These are phyloP conservation scores for Pistacia integerrima DNA, from an alignment of 345 rosid genomes.

Conservation along the genomic window DNA sequence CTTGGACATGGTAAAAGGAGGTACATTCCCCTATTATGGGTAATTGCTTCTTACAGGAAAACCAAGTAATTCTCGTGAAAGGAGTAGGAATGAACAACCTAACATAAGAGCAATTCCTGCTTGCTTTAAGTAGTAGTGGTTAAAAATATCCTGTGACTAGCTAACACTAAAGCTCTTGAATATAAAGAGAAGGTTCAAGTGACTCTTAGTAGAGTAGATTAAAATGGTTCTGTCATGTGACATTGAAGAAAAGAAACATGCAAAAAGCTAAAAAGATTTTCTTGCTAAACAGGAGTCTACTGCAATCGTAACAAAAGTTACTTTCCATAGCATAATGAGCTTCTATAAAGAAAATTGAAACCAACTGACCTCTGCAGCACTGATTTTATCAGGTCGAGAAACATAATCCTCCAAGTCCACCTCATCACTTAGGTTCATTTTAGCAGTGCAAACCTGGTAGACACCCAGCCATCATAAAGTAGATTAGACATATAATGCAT, in stretches of 20 bases:
- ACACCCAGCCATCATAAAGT: background rate
- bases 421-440: conserved; percentile 97
- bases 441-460: conserved; percentile 93
- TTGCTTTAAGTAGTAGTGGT: too few species aligned
- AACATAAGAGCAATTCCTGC: too few species aligned
- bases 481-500: background rate
- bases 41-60: too few species aligned
- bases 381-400: conserved; percentile 96
- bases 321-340: background rate
- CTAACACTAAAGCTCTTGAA: too few species aligned
- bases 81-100: too few species aligned
- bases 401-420: conserved; percentile 99
- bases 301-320: background rate
- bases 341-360: conserved; percentile 13
- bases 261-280: background rate
- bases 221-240: background rate
- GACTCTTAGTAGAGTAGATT: background rate
- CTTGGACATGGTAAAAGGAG: too few species aligned
- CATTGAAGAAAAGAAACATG: background rate
- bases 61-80: too few species aligned
- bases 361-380: conserved; percentile 96
- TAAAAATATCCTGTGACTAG: too few species aligned
- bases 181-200: too few species aligned
- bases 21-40: too few species aligned
- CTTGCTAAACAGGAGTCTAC: too few species aligned